Evolutionary conservation across 1,284 basidiomycete species (phyloP).

Genomic region (Leccinum laetum): DNA sequence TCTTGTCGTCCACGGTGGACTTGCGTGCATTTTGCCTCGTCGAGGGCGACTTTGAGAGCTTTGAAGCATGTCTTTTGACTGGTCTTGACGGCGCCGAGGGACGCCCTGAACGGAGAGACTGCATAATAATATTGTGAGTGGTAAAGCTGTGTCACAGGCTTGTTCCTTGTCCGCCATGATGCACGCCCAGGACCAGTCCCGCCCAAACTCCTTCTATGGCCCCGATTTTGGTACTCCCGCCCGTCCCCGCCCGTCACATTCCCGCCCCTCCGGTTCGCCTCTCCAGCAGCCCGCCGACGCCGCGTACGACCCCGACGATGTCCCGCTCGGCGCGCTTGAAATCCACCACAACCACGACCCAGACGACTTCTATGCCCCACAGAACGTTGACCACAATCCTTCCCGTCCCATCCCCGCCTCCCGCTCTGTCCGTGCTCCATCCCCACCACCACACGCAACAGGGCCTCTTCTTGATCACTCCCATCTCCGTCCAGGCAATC

Average conservation of each 20-base stretch:
- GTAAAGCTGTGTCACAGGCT: constrained; percentile 16
- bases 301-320: constrained; percentile 33
- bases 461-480: constrained; percentile 87
- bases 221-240: constrained; percentile 28
- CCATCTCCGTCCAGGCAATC: constrained; percentile 91
- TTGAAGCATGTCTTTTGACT: constrained; percentile 36
- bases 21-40: constrained; percentile 48
- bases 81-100: constrained; percentile 47
- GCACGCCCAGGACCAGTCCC: constrained; percentile 33
- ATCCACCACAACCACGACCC: constrained; percentile 30
- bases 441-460: constrained; percentile 47
- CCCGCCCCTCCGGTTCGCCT: constrained; percentile 25
- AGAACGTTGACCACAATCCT: constrained; percentile 24
- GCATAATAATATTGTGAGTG: constrained; percentile 37
- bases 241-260: constrained; percentile 16
- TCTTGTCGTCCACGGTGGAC: constrained; percentile 87
- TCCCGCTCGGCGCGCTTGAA: constrained; percentile 29
- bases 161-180: constrained; percentile 30
- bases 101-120: constrained; percentile 61
- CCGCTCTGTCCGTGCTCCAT: constrained; percentile 40
- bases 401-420: constrained; percentile 31
- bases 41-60: constrained; percentile 39
- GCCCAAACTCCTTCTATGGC: constrained; percentile 36
- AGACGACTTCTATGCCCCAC: constrained; percentile 41
- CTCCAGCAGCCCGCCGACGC: constrained; percentile 32